Evolutionary conservation across 345 rosid genomes (phyloP), one percentile per base, ranked within the genome.

Genomic region (Citrus trifoliata): DNA sequence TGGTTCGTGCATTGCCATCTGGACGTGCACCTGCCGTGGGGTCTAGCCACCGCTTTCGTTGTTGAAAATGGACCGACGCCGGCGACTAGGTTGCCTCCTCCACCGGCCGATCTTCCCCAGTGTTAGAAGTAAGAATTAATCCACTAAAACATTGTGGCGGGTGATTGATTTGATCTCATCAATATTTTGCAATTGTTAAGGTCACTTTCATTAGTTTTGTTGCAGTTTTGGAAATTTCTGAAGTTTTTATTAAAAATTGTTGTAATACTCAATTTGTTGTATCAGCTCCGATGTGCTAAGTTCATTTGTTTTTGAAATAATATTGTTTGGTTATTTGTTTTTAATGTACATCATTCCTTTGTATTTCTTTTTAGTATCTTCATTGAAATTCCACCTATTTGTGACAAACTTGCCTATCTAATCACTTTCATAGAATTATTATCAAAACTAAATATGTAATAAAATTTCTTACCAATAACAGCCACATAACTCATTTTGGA

Each of bases 1-100:
- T 92, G 97, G 97, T 5, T 90, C 35, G 66, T 89, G 86, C 97
- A 89, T 74, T 89, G 97, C 79, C 97, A 90, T 77, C 81, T 90
- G 37, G 97, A 92, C 56, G 88, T 79, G 51, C 97, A 90, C 84
- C 63, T 89, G 76, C 86, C 90, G 10, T 85, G 83, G 76, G 97
- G 97, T 14, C 61, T 90, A 59, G 91, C 91, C 69, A 89, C 86
- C 30, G 73, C 89, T 21, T 89, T 89, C 63, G 87, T 83, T 61
- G 92, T 92, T 30, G 81, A 92, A 79, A 87, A 92, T 58, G 95
- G 95, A 32, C 89, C 85, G 10, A 88, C 94, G 14, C 87, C 89
- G 65, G 71, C 69, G 2, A 82, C 88, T 46, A 70, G 61, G 67
- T 71, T 90, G 82, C 95, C 97, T 42, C 95, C 95, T 10, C 94